Percentiles rank a stretch among this genome's conserved stretches.
phyloP scores from a whole-genome alignment of 2,329 filamentous ascomycete genomes.

The Raffaelea deltoideospora region DNA sequence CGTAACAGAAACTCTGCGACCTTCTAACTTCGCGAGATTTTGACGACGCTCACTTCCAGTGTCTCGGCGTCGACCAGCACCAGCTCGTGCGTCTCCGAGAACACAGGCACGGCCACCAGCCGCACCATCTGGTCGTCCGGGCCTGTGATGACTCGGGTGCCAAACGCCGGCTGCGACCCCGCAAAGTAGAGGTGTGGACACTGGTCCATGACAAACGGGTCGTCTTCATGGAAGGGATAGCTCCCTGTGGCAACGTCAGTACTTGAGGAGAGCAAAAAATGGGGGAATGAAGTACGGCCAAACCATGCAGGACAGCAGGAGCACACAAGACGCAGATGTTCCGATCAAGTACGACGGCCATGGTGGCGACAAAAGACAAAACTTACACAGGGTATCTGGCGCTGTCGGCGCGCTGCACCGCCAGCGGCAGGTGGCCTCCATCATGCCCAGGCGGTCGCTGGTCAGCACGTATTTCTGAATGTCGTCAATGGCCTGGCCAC shows the following conservation, averaged over 20 bases:
- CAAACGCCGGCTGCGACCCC: slow-evolving; percentile 69
- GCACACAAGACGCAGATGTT: too few species aligned
- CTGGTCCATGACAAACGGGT: slow-evolving; percentile 72
- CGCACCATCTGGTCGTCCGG: slow-evolving; percentile 55
- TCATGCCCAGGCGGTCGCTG: slow-evolving; percentile 66
- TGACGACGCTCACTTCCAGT: slow-evolving; percentile 59
- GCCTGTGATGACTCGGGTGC: slow-evolving; percentile 53
- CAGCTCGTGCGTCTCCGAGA: slow-evolving; percentile 62
- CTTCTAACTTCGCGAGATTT: slow-evolving; percentile 23
- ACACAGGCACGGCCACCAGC: slow-evolving; percentile 71
- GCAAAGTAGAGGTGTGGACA: slow-evolving; percentile 89
- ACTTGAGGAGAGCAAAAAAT: too few species aligned
- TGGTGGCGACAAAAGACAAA: neutral
- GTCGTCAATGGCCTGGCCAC: slow-evolving; percentile 88
- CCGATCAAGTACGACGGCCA: too few species aligned
- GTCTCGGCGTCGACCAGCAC: slow-evolving; percentile 78
- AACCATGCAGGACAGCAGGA: too few species aligned
- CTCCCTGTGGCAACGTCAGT: slow-evolving; percentile 49
- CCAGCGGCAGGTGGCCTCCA: slow-evolving; percentile 92
- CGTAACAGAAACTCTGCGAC: too few species aligned
- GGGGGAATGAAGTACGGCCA: neutral
- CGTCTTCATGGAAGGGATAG: slow-evolving; percentile 89
- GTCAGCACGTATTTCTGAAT: slow-evolving; percentile 80
- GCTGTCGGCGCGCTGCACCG: slow-evolving; percentile 82
- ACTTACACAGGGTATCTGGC: slow-evolving; percentile 84